Conservation (phyloP, 148 eudicot genomes). For the Cornus suecica region DNA sequence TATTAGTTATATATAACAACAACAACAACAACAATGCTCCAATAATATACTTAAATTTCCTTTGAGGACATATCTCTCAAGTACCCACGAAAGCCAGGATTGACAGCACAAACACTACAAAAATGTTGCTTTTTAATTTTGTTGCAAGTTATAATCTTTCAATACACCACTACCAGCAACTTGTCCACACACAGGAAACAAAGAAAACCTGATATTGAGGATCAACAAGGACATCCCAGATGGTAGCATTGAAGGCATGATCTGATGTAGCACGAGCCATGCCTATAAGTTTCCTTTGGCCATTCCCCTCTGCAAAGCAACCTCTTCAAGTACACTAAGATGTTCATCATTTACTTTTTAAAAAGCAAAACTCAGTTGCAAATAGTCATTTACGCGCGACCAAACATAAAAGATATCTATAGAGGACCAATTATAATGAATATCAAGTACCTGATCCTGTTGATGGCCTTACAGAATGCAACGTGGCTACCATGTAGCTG, state of each 20-base stretch:
- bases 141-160: background rate
- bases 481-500: conserved; percentile 89
- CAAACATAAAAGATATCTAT: background rate
- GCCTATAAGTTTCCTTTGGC: conserved; percentile 76
- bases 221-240: conserved; percentile 98
- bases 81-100: background rate
- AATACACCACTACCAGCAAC: background rate
- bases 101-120: background rate
- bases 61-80: too few relatives aligned
- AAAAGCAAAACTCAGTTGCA: conserved; percentile 5
- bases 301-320: conserved; percentile 74
- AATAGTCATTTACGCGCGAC: background rate
- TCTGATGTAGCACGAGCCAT: conserved; percentile 99
- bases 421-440: background rate
- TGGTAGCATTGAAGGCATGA: conserved; percentile 97
- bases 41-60: too few relatives aligned
- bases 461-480: conserved; percentile 63
- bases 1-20: background rate
- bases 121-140: background rate
- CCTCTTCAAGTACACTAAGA: conserved; percentile 73
- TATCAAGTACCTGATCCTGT: conserved; percentile 62
- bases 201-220: conserved; percentile 85
- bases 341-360: conserved; percentile 42
- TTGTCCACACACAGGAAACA: background rate
- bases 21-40: too few relatives aligned